Base-by-base conservation (phyloP, 2,329 filamentous ascomycete genomes). In the Botrytis pseudocinerea region DNA sequence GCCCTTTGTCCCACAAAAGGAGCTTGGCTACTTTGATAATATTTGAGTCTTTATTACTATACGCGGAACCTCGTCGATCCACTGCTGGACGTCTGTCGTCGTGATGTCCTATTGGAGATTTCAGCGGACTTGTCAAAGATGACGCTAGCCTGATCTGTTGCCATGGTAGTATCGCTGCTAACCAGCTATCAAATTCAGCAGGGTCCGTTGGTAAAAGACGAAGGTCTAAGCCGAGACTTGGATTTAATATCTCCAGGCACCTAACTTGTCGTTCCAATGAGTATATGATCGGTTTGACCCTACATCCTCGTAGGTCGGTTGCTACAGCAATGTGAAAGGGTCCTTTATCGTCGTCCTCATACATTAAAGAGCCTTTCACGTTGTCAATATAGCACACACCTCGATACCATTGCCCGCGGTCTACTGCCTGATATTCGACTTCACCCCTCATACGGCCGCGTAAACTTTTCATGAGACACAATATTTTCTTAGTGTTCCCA, bases 21-120 rank as follows among this genome's bases (percentile, higher is more conserved):
- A 97, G 89, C 80, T 94, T 95, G 72, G 94, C 96, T 65, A 98
- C 93, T 81, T 98, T 99, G 84, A 98, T 98, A 76, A 98, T 96
- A 72, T 92, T 90, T 5, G 90, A 88, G 75, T 94, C 91, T 80
- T 91, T 96, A 93, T 90, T 80, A 90, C 95, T 76, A 35, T 28
- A 85, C 85, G 71, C 85, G 83, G 70, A 87, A 81, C 75, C 86
- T 80, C 79, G 82, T 82, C 77, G 84, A 81, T 38, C 79, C 20
- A 61, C 46, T 38, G 81, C 78, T 69, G 82, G 79, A 76, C 72
- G 80, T 74, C 70, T 78, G 40, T 80, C 78, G 42, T 70, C 71
- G n/a, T 69, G 40, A 44, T 66, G n/a, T 48, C 74, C 25, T 46
- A 71, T 48, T n/a, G 74, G 57, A 61, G 74, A 70, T 64, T 73